These are phyloP conservation scores for Skeletonema tropicum DNA, from an alignment of 108 stramenopile genomes.

Conservation along the genomic window DNA sequence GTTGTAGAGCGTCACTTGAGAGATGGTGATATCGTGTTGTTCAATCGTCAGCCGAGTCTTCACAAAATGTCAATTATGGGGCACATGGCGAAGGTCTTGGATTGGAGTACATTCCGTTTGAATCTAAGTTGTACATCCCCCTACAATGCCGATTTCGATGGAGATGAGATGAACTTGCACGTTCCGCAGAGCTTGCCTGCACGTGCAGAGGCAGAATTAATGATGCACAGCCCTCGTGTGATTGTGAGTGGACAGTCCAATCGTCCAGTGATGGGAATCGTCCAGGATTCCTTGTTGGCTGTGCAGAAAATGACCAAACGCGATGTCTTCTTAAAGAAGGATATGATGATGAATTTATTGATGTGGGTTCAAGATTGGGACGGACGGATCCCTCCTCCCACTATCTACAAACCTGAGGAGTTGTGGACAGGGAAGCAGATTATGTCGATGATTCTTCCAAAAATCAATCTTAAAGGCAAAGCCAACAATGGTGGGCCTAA, in stretches of 20 bases:
- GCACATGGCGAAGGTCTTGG: conserved; percentile 96
- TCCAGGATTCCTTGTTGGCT: conserved; percentile 95
- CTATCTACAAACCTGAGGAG: conserved; percentile 92
- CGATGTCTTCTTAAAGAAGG: conserved; percentile 93
- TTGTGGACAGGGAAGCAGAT: conserved; percentile 99
- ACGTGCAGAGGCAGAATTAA: conserved; percentile 94
- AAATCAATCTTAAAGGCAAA: conserved; percentile 90
- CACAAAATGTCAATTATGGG: conserved; percentile 99
- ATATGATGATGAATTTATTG: conserved; percentile 93
- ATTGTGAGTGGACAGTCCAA: conserved; percentile 98
- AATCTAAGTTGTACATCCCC: conserved; percentile 98
- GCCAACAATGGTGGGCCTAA: conserved; percentile 77
- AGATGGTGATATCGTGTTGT: conserved; percentile 97
- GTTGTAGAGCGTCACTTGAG: conserved; percentile 97
- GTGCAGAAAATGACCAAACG: conserved; percentile 97
- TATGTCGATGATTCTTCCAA: conserved; percentile 89
- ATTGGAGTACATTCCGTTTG: conserved; percentile 99
- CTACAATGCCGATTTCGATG: conserved; percentile 99
- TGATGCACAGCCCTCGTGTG: conserved; percentile 96
- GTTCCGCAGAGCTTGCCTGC: conserved; percentile 96
- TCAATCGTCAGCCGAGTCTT: conserved; percentile 99
- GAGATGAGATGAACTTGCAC: conserved; percentile 99
- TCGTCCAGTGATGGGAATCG: conserved; percentile 99
- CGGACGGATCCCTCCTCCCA: conserved; percentile 46
- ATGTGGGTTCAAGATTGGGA: conserved; percentile 92